phyloP scores from a whole-genome alignment of 345 rosid genomes.

The Eucalyptus cladocalyx region DNA sequence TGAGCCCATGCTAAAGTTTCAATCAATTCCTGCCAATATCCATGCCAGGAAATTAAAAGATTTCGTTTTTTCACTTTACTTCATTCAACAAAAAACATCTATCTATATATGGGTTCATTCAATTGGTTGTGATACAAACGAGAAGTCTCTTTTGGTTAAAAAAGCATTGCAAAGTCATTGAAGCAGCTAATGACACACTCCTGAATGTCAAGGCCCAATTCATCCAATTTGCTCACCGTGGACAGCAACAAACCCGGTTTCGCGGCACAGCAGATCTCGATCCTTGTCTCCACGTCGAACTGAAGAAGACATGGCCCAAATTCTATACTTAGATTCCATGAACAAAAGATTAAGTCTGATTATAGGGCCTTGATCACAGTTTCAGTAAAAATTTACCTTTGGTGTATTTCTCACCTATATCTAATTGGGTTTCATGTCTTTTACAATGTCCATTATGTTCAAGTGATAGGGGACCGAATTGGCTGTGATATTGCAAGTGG shows the following conservation, averaged over 20 bases:
- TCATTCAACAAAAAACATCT: no score
- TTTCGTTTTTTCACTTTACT: no score
- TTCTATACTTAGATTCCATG: neutral
- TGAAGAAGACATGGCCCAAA: neutral
- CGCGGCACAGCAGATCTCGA: constrained; percentile 20
- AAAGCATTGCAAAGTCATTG: no score
- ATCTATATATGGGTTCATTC: no score
- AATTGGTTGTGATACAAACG: no score
- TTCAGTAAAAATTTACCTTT: constrained; percentile 7
- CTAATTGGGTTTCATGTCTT: constrained; percentile 12
- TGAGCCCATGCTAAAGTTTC: no score
- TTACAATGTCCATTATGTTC: neutral
- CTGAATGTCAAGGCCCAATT: no score
- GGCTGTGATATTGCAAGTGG: constrained; percentile 6
- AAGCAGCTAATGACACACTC: no score
- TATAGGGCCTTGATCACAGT: neutral
- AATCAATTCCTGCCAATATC: no score
- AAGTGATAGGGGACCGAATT: neutral
- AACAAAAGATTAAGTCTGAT: neutral
- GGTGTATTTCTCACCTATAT: constrained; percentile 21
- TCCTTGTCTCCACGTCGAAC: constrained; percentile 11
- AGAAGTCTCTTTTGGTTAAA: no score
- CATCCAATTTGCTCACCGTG: constrained; percentile 13
- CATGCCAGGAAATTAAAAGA: no score
- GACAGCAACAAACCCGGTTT: constrained; percentile 20